Conservation (phyloP, 1,284 basidiomycete species). For the Hypsizygus ulmarius region DNA sequence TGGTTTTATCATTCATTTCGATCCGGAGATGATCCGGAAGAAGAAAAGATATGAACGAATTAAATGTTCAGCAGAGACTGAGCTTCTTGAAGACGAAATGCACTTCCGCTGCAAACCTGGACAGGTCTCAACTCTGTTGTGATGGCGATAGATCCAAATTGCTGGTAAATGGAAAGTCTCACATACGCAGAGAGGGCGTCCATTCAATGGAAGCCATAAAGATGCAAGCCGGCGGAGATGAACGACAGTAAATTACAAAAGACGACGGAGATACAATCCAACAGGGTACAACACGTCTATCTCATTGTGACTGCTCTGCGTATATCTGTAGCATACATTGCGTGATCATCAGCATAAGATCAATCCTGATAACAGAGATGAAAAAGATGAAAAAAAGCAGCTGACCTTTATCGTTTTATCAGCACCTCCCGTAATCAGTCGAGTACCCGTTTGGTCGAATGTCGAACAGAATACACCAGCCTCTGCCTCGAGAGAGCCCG, state of each 20-base stretch:
- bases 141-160: no score
- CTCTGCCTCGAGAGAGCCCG: conserved; percentile 95
- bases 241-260: neutral
- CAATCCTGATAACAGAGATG: conserved; percentile 8
- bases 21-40: no score
- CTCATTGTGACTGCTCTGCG: conserved; percentile 46
- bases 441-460: conserved; percentile 93
- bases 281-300: neutral
- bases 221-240: conserved; percentile 1
- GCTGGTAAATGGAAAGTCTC: no score
- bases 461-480: conserved; percentile 94
- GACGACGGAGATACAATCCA: conserved; percentile 10
- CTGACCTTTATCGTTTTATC: conserved; percentile 96
- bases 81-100: no score
- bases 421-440: conserved; percentile 94
- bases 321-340: conserved; percentile 38
- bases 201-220: conserved; percentile 8
- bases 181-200: no score
- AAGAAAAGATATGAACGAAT: no score
- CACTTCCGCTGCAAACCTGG: no score
- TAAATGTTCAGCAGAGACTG: no score
- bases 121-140: no score
- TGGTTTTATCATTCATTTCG: no score
- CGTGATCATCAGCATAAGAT: conserved; percentile 2
- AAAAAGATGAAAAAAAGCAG: conserved; percentile 1